Base-by-base conservation (phyloP, 371 early-diverging fungal genomes). In the Apophysomyces variabilis region DNA sequence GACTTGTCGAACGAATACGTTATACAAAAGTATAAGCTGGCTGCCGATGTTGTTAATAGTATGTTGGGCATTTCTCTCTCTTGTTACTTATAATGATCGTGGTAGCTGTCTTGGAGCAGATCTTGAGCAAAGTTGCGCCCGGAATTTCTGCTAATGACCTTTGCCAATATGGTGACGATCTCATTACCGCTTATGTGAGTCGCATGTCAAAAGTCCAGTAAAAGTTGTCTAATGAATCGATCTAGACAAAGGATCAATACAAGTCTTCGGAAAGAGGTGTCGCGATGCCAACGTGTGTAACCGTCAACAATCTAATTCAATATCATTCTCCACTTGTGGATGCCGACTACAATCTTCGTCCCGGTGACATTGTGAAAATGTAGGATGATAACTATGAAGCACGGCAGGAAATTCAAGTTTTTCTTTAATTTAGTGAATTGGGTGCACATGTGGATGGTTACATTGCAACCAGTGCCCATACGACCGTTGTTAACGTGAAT, bases 401-500 rank as follows among this genome's bases (percentile, higher is more conserved):
- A 26, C n/a, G 14, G 21, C 54, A 11, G 8, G 8, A 13, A 36
- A 14, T 7, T 57, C 18, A 36, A 38, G 1, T 32, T 26, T 12
- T 5, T 26, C 32, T 26, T 26, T 26, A 26, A 12, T 13, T 26
- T 76, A 89, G 86, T 76, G 97, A 96, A 76, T 78, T 97, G 66
- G 98, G 95, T 66, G 94, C 88, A 39, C 97, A 97, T 71, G 83
- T 97, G 66, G 96, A 97, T 78, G 98, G 98, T 44, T 96, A 91
- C 75, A 88, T 93, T 60, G 93, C 94, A 35, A 89, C 93, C 64
- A 88, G 85, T 56, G 98, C 92, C 5, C 92, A 94, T 77, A 95
- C 97, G 1, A 70, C 92, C 35, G 88, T 95, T 50, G 84, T 96
- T 45, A 90, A 88, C 59, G 68, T 89, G 50, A 78, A 73, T 64